phyloP scores from a whole-genome alignment of 495 filamentous ascomycete species.

The Parachaetomium inaequale region DNA sequence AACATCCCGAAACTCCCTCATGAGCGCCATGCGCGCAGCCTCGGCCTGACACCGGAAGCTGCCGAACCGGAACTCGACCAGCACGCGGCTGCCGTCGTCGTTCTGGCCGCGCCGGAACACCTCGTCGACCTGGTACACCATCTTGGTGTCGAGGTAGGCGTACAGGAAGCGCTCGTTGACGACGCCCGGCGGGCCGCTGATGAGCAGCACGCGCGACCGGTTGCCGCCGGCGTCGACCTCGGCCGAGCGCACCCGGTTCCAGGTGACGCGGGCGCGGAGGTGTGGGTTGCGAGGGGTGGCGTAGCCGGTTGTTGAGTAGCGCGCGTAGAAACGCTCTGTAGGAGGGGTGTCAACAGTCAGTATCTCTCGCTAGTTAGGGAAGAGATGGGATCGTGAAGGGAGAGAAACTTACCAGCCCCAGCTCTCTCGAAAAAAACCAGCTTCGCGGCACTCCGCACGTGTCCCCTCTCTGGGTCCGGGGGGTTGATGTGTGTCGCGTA shows the following conservation, averaged over 20 bases:
- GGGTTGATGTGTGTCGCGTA: conserved; percentile 41
- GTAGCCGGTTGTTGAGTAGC: neutral
- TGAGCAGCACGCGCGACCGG: conserved; percentile 27
- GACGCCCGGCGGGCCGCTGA: conserved; percentile 22
- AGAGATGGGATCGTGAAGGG: neutral
- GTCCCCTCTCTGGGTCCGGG: conserved; percentile 19
- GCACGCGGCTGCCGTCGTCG: conserved; percentile 5
- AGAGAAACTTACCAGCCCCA: conserved; percentile 19
- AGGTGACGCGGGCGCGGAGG: conserved; percentile 17
- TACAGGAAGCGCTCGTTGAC: conserved; percentile 23
- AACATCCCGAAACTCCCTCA: conserved; percentile 29
- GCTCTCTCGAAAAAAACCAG: conserved; percentile 40
- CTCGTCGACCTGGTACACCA: conserved; percentile 30
- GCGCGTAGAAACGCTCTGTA: conserved; percentile 24
- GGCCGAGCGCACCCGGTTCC: conserved; percentile 31
- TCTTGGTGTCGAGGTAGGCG: conserved; percentile 23
- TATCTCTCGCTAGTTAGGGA: neutral
- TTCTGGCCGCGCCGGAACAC: conserved; percentile 7
- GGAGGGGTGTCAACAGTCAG: neutral
- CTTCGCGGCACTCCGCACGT: conserved; percentile 35
- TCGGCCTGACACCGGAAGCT: conserved; percentile 44
- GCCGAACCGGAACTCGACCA: conserved; percentile 41
- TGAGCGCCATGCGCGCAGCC: conserved; percentile 35
- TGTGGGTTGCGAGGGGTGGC: neutral
- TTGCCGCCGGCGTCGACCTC: conserved; percentile 20